phyloP scores from a whole-genome alignment of 176 grass and related monocot species.

The Saccharum officinarum region DNA sequence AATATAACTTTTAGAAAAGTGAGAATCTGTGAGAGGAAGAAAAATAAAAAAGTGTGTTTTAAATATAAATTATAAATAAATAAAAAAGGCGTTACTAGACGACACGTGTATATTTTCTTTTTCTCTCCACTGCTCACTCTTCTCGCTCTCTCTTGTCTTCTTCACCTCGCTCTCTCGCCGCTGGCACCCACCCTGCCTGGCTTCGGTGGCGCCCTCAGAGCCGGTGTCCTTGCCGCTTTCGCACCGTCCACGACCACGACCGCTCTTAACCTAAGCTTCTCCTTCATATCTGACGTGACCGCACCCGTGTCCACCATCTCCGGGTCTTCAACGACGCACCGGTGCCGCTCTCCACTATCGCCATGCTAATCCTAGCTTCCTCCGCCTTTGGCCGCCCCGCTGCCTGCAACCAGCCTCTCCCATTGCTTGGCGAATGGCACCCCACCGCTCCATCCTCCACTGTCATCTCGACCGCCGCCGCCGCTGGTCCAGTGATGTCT shows the following conservation, averaged over 20 bases:
- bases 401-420: not conserved
- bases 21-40: no score
- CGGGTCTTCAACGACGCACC: not conserved
- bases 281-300: not conserved
- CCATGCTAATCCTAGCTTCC: not conserved
- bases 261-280: not conserved
- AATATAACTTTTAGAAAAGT: no score
- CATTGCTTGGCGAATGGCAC: not conserved
- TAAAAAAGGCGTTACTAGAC: not conserved
- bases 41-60: no score
- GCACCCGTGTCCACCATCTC: not conserved
- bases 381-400: fast-evolving
- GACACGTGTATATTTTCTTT: not conserved
- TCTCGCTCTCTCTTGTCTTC: not conserved
- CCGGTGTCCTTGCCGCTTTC: not conserved
- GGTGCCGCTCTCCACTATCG: not conserved
- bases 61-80: not conserved
- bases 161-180: not conserved
- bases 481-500: not conserved
- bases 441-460: not conserved
- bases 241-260: not conserved
- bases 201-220: not conserved
- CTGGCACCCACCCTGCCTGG: not conserved
- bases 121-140: not conserved
- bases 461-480: not conserved